Base-by-base conservation (phyloP, 257 asterid genomes). In the Fraxinus pennsylvanica region DNA sequence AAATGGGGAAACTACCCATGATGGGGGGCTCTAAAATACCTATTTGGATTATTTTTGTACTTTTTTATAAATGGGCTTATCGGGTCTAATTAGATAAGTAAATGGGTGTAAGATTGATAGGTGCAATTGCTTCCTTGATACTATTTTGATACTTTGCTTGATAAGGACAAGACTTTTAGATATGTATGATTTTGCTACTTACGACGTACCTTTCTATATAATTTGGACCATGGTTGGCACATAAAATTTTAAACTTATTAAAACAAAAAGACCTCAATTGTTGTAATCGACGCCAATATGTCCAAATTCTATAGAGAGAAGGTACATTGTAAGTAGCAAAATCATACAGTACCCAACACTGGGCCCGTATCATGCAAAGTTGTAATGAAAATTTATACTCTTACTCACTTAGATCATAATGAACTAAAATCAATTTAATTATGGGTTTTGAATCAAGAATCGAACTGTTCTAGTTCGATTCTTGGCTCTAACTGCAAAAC, bases 1-100 rank as follows among this genome's bases (percentile, higher is more conserved):
- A 5, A 75, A 3, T 43, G 66, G 47, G 47, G 39, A 27, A 30
- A n/a, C 9, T 50, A 76, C 79, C 66, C 74, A 67, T 76, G 47
- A 52, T 41, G 21, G 43, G 5, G 4, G 10, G 9, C 13, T n/a
- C 12, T 8, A 6, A 59, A 17, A 61, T 73, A 12, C 66, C 32
- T 13, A 22, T n/a, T 25, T 3, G 50, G 45, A 30, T 22, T 61
- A 61, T 22, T 61, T 61, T 61, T 25, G 68, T 61, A 61, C 33
- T 22, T 61, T 21, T 21, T 61, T 25, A 22, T 19, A 22, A 22
- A 61, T 61, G 33, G 30, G 32, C 68, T 22, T 61, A 61, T 61
- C 68, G 68, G 14, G 33, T 61, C 68, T 22, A 61, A 22, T 21
- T 61, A 22, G 35, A 75, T 61, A 74, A 59, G 71, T 59, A 29